These are phyloP conservation scores for Gloeopeniophorella convolvens DNA, from an alignment of 768 basidiomycete genomes.

Conservation along the genomic window DNA sequence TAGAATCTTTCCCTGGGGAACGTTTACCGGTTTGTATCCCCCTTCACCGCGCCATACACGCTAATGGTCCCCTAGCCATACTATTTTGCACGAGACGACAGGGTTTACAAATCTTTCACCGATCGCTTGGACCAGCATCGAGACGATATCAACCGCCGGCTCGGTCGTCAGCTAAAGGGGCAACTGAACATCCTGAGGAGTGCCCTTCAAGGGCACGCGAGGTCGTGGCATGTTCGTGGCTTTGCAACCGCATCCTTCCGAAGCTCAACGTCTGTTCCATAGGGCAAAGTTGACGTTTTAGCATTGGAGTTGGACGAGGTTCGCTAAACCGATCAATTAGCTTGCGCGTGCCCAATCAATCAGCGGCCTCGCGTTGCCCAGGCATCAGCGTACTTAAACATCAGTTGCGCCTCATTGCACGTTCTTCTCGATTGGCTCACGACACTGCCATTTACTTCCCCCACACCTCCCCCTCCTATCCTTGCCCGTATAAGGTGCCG, in stretches of 20 bases:
- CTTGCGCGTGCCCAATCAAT: no score
- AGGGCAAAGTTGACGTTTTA: slow-evolving; percentile 63
- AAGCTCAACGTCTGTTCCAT: slow-evolving; percentile 9
- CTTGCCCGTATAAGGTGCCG: slow-evolving; percentile 77
- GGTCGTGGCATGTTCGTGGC: slow-evolving; percentile 19
- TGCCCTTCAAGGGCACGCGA: slow-evolving; percentile 13
- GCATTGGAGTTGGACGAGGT: slow-evolving; percentile 58
- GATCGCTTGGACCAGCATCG: slow-evolving; percentile 35
- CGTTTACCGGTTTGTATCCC: slow-evolving; percentile 55
- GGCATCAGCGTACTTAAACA: no score
- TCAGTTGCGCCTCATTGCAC: background rate
- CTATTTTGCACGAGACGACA: slow-evolving; percentile 90
- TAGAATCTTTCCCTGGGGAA: slow-evolving; percentile 53
- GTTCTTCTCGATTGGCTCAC: background rate
- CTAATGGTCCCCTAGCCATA: slow-evolving; percentile 63
- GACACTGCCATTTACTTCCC: slow-evolving; percentile 15
- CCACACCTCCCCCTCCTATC: background rate
- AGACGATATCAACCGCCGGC: slow-evolving; percentile 39
- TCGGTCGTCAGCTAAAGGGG: slow-evolving; percentile 58
- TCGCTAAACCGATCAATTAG: slow-evolving; percentile 39
- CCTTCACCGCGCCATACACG: background rate
- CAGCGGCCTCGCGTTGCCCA: no score
- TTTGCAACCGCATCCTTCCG: background rate
- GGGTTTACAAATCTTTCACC: slow-evolving; percentile 66
- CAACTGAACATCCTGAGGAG: slow-evolving; percentile 52